Base-by-base conservation (phyloP, 495 filamentous ascomycete genomes). In the Penicillium nucicola region DNA sequence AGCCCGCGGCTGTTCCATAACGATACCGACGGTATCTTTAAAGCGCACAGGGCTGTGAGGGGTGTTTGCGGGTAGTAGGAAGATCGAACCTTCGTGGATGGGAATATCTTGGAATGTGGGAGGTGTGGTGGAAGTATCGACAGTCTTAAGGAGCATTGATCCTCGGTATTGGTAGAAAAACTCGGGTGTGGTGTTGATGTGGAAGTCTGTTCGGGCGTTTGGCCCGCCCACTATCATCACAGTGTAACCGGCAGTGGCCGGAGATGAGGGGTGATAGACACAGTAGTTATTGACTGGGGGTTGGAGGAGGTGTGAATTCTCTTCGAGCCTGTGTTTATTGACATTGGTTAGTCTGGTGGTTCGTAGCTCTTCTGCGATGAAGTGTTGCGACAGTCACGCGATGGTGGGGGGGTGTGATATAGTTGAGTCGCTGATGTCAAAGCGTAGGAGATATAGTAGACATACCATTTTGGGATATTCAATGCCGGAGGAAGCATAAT, bases 121-220 rank as follows among this genome's bases (percentile, higher is more conserved):
- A 12, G 74, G 70, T 20, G 74, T 75, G 9, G 74, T 78, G 45
- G 84, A 64, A 4, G 67, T 67, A 47, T 86, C 82, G 28, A 97
- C 90, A 2, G 93, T 89, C 61, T 95, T 95, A 42, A 98, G 84
- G 15, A 97, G 76, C 93, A 98, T 96, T 20, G 82, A 82, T 41
- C 93, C 93, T 49, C 83, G 82, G 76, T 96, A 88, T 66, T 97
- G 92, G 78, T 95, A 98, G 80, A 97, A 98, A 83, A 90, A 97
- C 62, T 98, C 93, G 6, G 93, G 84, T 0, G 93, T 98, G 43
- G 84, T 75, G 75, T 98, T 98, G 77, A 98, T 95, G 78, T 97
- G 93, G 76, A 96, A 98, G 77, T 97, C 95, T 42, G 91, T 96
- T 53, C 93, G 84, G 13, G 89, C 89, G 69, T 98, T 98, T 47